A percentile compares a stretch with the other conserved stretches of the same genome.
Conservation (phyloP, 1,139 yeast species). For the Pichia sp. region DNA sequence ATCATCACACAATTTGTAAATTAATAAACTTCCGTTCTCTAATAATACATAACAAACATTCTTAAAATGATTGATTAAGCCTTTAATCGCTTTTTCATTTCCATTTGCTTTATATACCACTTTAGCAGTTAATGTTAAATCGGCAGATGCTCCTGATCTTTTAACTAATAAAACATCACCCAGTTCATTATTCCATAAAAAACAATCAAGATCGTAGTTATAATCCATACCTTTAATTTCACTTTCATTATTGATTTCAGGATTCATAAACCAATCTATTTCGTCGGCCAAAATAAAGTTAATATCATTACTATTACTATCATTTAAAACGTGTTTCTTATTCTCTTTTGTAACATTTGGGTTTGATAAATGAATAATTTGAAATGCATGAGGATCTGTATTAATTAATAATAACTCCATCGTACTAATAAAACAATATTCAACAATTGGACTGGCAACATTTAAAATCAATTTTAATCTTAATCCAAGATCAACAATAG, state of each 20-base stretch:
- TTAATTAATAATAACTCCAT: slow-evolving; percentile 34
- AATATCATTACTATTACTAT: slow-evolving; percentile 17
- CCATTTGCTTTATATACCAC: slow-evolving; percentile 12
- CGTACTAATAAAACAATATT: slow-evolving; percentile 30
- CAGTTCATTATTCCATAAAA: slow-evolving; percentile 26
- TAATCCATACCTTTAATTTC: slow-evolving; percentile 21
- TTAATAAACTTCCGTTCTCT: slow-evolving; percentile 28
- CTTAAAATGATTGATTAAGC: slow-evolving; percentile 24
- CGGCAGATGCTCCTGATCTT: slow-evolving; percentile 9
- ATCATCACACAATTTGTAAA: slow-evolving; percentile 24
- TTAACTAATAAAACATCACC: slow-evolving; percentile 28
- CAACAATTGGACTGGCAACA: slow-evolving; percentile 37
- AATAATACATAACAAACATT: slow-evolving; percentile 27
- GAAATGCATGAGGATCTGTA: slow-evolving; percentile 35
- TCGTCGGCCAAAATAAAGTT: slow-evolving; percentile 27
- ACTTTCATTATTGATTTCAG: slow-evolving; percentile 11
- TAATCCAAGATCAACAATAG: slow-evolving; percentile 31
- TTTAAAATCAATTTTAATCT: slow-evolving; percentile 41
- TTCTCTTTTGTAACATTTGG: not conserved
- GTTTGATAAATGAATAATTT: slow-evolving; percentile 32
- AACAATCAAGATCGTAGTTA: slow-evolving; percentile 23
- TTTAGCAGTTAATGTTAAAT: slow-evolving; percentile 20
- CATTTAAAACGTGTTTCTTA: not conserved
- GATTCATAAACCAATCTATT: slow-evolving; percentile 28
- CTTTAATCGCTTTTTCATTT: slow-evolving; percentile 16